These are phyloP conservation scores for Alternaria novae-zelandiae DNA, from an alignment of 2,329 filamentous ascomycete genomes.

Conservation along the genomic window DNA sequence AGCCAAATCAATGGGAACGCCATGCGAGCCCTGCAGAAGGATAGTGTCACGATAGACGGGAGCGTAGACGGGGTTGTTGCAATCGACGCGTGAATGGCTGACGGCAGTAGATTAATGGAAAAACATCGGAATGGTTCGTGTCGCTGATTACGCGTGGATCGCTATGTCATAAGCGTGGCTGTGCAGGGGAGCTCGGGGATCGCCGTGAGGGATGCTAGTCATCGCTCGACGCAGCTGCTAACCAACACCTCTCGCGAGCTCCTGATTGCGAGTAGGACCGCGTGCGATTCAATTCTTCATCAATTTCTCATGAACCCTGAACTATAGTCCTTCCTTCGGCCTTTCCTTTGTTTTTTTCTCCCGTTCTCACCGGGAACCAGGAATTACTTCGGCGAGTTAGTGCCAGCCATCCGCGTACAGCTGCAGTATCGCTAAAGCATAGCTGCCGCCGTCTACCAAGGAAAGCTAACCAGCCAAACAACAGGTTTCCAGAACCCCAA, in stretches of 20 bases:
- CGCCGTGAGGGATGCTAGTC: background rate
- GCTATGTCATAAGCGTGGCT: conserved; percentile 5
- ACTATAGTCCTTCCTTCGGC: conserved; percentile 1
- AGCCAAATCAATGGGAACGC: background rate
- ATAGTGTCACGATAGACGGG: conserved; percentile 5
- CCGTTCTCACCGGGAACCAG: background rate
- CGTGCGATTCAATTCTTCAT: conserved; percentile 1
- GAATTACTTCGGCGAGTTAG: conserved; percentile 6
- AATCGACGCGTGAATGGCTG: background rate
- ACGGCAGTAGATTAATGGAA: background rate
- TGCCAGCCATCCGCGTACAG: conserved; percentile 5
- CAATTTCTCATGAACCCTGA: background rate
- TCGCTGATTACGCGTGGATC: background rate
- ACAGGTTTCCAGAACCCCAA: conserved; percentile 10
- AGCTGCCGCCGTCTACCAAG: conserved; percentile 12
- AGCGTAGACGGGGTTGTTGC: background rate
- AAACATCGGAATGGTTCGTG: background rate
- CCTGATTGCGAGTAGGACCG: conserved; percentile 5
- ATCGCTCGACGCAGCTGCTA: background rate
- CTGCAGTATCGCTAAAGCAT: conserved; percentile 14
- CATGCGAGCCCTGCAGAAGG: conserved; percentile 2
- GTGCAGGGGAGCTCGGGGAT: conserved; percentile 8
- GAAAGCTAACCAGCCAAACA: conserved; percentile 12
- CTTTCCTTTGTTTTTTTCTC: conserved; percentile 3
- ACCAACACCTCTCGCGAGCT: conserved; percentile 6